Base-by-base conservation (phyloP, 495 filamentous ascomycete species). In the Pyrenula aspistea region DNA sequence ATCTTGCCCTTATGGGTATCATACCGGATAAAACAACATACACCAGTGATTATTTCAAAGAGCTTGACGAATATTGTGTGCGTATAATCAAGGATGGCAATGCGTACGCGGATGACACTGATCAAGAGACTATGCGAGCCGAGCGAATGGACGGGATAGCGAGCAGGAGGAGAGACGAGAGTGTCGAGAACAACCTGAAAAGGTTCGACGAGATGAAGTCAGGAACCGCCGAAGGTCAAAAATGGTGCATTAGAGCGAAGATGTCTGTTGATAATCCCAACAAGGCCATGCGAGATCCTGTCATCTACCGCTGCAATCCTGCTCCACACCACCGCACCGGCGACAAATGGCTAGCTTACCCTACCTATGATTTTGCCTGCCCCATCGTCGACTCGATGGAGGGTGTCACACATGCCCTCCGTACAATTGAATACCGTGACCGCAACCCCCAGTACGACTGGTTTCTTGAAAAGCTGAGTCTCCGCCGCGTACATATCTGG, bases 361-460 rank as follows among this genome's bases (percentile, higher is more conserved):
- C 92, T 0, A 96, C 88, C 52, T 97, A 96, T 67, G 91, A 96
- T 69, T 93, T 96, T 64, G 86, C 85, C 59, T 95, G 89, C 70
- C 93, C 94, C 12, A 82, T 96, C 47, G 83, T 98, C 50, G 93
- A 98, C 71, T 83, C 83, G 23, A 71, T 91, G 61, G 91, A 97
- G 72, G 91, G 90, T 49, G 88, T 97, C 53, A 42, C 31, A 4
- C 31, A 42, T 15, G 93, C 93, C 24, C 80, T 98, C 54, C 83
- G 94, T 60, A 95, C 93, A 1, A 96, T 91, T 58, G 93, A 98
- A 75, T 98, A 97, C 75, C 86, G 91, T 47, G 94, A 98, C 71
- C 88, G 93, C 54, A 96, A 98, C 70, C 86, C 89, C 11, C 92
- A 96, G 73, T 98, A 97, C 73, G 83, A 93, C 66, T 98, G 93